These are phyloP conservation scores for Mycoemilia scoparia DNA, from an alignment of 192 early-diverging fungal species.

Conservation along the genomic window DNA sequence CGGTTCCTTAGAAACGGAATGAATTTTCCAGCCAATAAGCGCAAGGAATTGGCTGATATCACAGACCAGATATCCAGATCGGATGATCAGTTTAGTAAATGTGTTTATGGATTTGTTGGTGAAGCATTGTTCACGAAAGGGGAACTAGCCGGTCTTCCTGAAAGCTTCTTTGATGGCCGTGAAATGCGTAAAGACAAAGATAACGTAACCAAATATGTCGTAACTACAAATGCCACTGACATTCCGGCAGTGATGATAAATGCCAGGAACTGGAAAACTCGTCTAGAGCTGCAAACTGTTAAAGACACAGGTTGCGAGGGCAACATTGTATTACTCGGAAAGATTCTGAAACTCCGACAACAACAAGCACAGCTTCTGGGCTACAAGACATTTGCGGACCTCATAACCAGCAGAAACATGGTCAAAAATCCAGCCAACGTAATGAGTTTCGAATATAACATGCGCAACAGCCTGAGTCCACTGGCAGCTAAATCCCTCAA, in stretches of 20 bases:
- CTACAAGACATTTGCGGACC: conserved; percentile 47
- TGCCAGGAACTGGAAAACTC: conserved; percentile 29
- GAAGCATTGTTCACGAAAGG: conserved; percentile 22
- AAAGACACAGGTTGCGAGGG: conserved; percentile 34
- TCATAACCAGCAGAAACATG: conserved; percentile 61
- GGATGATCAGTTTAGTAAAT: conserved; percentile 51
- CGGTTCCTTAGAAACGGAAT: conserved; percentile 55
- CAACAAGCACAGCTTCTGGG: conserved; percentile 40
- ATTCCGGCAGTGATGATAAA: conserved; percentile 21
- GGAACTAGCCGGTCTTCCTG: conserved; percentile 54
- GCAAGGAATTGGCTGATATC: conserved; percentile 38
- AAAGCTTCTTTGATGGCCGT: conserved; percentile 38
- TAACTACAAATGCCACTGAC: conserved; percentile 57
- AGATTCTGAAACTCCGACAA: conserved; percentile 31
- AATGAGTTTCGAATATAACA: conserved; percentile 39
- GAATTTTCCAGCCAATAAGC: conserved; percentile 37
- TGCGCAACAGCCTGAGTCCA: conserved; percentile 31
- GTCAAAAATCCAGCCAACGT: conserved; percentile 47
- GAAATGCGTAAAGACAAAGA: conserved; percentile 25
- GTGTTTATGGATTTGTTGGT: conserved; percentile 44
- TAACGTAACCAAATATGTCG: conserved; percentile 33
- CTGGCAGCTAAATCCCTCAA: conserved; percentile 39
- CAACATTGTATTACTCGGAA: conserved; percentile 38
- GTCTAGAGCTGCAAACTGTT: conserved; percentile 22
- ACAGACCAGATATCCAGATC: conserved; percentile 48